Percentiles rank a stretch among this genome's conserved stretches.
Conservation (phyloP, 2,329 filamentous ascomycete species). For the Alternaria arborescens region DNA sequence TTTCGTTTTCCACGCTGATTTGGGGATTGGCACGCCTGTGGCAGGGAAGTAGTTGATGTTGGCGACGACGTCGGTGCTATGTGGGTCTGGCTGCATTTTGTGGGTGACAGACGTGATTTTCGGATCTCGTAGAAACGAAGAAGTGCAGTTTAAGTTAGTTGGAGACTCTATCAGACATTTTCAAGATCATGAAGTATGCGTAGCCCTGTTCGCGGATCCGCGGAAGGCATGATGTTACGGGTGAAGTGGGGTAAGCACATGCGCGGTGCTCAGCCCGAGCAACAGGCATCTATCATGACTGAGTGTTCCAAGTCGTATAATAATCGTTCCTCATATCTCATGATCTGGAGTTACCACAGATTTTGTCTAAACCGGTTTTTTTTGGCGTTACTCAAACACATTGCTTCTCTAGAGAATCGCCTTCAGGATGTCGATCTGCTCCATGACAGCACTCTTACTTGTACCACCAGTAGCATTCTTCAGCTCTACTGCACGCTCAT, state of each 20-base stretch:
- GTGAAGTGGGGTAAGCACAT: constrained; percentile 14
- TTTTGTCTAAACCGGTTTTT: constrained; percentile 4
- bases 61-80: constrained; percentile 19
- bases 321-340: constrained; percentile 9
- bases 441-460: constrained; percentile 71
- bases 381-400: neutral
- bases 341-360: neutral
- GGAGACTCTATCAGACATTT: neutral
- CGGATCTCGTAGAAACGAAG: no score
- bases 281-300: neutral
- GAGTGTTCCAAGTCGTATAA: neutral
- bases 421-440: constrained; percentile 68
- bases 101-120: neutral
- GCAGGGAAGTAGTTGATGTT: constrained; percentile 33
- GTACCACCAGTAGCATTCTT: constrained; percentile 80
- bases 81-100: constrained; percentile 1
- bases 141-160: neutral
- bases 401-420: constrained; percentile 43
- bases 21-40: constrained; percentile 19
- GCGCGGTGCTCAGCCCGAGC: neutral
- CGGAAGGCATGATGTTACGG: neutral
- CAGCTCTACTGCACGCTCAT: constrained; percentile 83
- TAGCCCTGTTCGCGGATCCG: constrained; percentile 1
- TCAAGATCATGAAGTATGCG: neutral
- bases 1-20: constrained; percentile 24